Percentiles rank a stretch among this genome's conserved stretches.
These are phyloP conservation scores for Podospora pseudocomata DNA, from an alignment of 495 filamentous ascomycete genomes.

Conservation along the genomic window DNA sequence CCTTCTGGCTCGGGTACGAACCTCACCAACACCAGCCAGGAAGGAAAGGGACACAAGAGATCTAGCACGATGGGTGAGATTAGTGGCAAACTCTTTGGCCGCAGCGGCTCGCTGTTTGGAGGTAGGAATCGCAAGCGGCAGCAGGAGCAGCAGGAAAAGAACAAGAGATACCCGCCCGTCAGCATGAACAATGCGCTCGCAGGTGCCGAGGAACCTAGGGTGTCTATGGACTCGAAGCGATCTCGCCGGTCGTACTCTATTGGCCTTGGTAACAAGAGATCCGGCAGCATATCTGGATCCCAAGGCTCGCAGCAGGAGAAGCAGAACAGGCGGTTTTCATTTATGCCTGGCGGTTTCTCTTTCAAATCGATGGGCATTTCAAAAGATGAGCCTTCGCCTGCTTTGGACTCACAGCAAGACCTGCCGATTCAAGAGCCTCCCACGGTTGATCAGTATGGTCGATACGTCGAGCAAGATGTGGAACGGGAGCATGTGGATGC, in stretches of 20 bases:
- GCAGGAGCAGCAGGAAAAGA: conserved; percentile 46
- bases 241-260: conserved; percentile 72
- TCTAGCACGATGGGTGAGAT: conserved; percentile 86
- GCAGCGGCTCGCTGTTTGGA: conserved; percentile 75
- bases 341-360: conserved; percentile 75
- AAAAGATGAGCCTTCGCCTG: conserved; percentile 42
- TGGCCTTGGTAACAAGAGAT: conserved; percentile 67
- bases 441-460: conserved; percentile 36
- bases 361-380: conserved; percentile 53
- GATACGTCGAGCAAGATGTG: conserved; percentile 35
- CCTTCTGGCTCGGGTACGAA: neutral
- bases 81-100: conserved; percentile 71
- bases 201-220: conserved; percentile 55
- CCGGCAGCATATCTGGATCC: conserved; percentile 52
- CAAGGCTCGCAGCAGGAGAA: conserved; percentile 52
- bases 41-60: conserved; percentile 74
- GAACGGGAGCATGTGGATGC: conserved; percentile 33
- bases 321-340: conserved; percentile 64
- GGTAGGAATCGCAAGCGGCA: conserved; percentile 47
- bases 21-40: conserved; percentile 11
- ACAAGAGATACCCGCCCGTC: conserved; percentile 67
- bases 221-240: conserved; percentile 68
- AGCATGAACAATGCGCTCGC: conserved; percentile 66
- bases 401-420: conserved; percentile 43
- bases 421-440: conserved; percentile 49